phyloP scores from a whole-genome alignment of 305 asterid genomes.

The Salvia sclarea region DNA sequence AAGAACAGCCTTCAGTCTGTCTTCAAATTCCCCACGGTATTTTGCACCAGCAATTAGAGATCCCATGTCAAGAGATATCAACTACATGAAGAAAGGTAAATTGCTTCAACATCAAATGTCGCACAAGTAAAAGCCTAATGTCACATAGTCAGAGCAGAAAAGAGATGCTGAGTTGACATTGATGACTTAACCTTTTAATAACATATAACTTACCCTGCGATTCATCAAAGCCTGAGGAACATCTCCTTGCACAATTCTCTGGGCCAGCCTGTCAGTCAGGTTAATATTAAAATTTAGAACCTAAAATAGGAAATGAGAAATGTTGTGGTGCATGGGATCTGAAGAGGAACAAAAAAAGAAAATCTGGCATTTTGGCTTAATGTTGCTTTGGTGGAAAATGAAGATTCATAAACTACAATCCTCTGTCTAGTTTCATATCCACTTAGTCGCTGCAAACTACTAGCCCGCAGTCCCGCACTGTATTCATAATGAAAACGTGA shows the following conservation, averaged over 20 bases:
- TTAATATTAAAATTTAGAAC: constrained; percentile 17
- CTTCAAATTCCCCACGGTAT: constrained; percentile 96
- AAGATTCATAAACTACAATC: background rate
- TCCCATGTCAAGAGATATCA: constrained; percentile 98
- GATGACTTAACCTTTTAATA: constrained; percentile 14
- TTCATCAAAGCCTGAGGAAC: constrained; percentile 95
- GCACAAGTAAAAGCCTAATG: background rate
- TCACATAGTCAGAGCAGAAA: background rate
- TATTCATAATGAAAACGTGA: constrained; percentile 1
- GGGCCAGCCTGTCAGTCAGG: constrained; percentile 73
- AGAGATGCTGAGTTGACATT: background rate
- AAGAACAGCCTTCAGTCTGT: constrained; percentile 89
- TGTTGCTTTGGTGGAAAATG: background rate
- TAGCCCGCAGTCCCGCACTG: background rate
- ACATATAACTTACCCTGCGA: constrained; percentile 65
- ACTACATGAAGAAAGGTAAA: constrained; percentile 45
- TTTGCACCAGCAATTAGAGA: constrained; percentile 95
- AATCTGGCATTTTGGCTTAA: background rate
- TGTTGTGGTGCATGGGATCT: background rate
- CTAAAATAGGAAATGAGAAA: constrained; percentile 4
- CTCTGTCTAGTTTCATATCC: background rate
- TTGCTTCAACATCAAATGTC: constrained; percentile 19
- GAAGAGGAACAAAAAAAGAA: background rate
- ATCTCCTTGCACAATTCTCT: constrained; percentile 96
- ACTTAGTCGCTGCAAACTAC: constrained; percentile 4